phyloP scores from a whole-genome alignment of 2,329 filamentous ascomycete genomes.

The Aspergillus tubingensis region DNA sequence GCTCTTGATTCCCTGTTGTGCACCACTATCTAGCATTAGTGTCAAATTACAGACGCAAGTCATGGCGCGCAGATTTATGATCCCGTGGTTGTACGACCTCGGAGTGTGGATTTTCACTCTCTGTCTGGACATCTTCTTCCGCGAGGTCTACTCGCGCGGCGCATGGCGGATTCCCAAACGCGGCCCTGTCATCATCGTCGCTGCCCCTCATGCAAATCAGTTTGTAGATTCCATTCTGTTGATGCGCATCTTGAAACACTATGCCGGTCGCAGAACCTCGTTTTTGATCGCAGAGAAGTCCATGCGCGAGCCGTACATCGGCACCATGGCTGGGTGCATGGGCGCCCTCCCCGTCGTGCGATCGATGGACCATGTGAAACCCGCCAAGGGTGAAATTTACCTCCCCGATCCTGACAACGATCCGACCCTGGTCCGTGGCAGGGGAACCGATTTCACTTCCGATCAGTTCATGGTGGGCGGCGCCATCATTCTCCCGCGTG shows the following conservation, averaged over 20 bases:
- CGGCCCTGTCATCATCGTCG: constrained; percentile 92
- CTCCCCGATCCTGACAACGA: constrained; percentile 85
- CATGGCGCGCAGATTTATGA: constrained; percentile 10
- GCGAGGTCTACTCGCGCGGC: constrained; percentile 91
- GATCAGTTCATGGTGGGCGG: constrained; percentile 72
- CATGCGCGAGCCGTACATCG: constrained; percentile 85
- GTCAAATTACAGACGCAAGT: constrained; percentile 1
- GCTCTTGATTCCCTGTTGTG: not conserved
- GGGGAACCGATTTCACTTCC: constrained; percentile 78
- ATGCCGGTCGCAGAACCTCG: constrained; percentile 84
- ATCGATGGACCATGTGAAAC: constrained; percentile 83
- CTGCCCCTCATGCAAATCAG: constrained; percentile 95
- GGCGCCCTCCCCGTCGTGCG: constrained; percentile 92
- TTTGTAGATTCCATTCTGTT: constrained; percentile 95
- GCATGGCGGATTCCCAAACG: constrained; percentile 91
- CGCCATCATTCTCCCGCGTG: constrained; percentile 80
- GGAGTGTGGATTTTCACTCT: constrained; percentile 57
- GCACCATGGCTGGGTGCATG: constrained; percentile 78
- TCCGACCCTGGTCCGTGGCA: constrained; percentile 75
- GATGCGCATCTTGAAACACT: constrained; percentile 83
- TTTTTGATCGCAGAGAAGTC: constrained; percentile 96
- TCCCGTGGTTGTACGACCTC: constrained; percentile 19
- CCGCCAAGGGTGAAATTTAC: constrained; percentile 77
- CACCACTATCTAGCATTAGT: not conserved
- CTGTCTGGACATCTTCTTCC: constrained; percentile 94